Evolutionary conservation across 352 stramenopile species (phyloP).

Genomic region (Globisporangium ultimum): DNA sequence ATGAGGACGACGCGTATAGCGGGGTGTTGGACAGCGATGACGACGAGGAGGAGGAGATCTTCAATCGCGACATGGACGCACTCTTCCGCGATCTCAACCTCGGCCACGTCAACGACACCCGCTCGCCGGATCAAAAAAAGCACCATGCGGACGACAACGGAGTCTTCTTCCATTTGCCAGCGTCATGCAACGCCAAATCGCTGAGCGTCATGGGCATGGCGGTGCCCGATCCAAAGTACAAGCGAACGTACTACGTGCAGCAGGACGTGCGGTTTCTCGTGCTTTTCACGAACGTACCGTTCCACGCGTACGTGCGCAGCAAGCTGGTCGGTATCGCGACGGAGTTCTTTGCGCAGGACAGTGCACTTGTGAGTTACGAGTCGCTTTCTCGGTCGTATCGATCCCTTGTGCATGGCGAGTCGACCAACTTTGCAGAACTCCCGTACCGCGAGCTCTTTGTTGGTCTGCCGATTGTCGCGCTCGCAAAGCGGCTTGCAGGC

Average conservation of each 20-base stretch:
- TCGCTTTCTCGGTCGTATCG: conserved; percentile 31
- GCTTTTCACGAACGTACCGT: conserved; percentile 42
- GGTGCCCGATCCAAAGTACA: conserved; percentile 34
- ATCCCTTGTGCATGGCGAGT: conserved; percentile 12
- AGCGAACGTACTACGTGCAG: conserved; percentile 34
- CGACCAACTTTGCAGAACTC: conserved; percentile 28
- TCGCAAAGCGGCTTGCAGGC: conserved; percentile 40
- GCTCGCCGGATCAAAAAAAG: background rate
- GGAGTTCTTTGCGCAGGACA: conserved; percentile 29
- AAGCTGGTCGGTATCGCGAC: conserved; percentile 26
- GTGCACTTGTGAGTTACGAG: conserved; percentile 17
- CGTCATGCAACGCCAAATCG: conserved; percentile 9
- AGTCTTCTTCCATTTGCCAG: conserved; percentile 50
- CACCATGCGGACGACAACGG: conserved; percentile 14
- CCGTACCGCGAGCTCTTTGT: conserved; percentile 38
- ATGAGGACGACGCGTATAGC: conserved; percentile 19
- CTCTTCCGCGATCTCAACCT: conserved; percentile 26
- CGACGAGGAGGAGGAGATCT: conserved; percentile 67
- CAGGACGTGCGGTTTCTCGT: conserved; percentile 50
- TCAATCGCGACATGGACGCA: conserved; percentile 58
- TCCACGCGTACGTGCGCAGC: conserved; percentile 36
- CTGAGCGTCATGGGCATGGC: conserved; percentile 41
- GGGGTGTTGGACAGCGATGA: conserved; percentile 20
- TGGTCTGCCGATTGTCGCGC: conserved; percentile 39
- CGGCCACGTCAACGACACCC: conserved; percentile 3